Base-by-base conservation (phyloP, 352 stramenopile genomes). In the Phytophthora litchii region DNA sequence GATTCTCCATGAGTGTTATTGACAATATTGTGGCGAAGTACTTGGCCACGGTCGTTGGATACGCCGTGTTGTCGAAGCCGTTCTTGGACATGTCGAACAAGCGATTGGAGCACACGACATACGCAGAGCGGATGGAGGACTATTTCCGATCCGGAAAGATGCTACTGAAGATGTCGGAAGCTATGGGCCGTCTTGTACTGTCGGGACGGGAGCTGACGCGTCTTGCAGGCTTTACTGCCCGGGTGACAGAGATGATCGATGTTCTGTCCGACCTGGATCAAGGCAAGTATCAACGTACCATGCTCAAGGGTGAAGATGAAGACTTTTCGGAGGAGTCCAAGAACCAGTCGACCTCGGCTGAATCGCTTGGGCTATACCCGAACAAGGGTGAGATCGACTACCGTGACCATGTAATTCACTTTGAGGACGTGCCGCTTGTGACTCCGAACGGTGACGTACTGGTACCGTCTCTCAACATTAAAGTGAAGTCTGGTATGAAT, bases 21-120 rank as follows among this genome's bases (percentile, higher is more conserved):
- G 88, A 96, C 66, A 93, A 86, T 54, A 76, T 95, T 23, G 80
- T 95, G 14, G 86, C 88, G 53, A 96, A 96, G 67, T 95, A 95
- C 51, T 67, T 93, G 67, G 88, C 88, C 1, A 94, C 80, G 1
- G 69, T 94, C 3, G 85, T 96, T 3, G 88, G 88, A 25, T 95
- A 89, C 64, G 51, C 86, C 12, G 76, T 94, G 17, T 59, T 94
- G 14, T 86, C 83, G n/a, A 78, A 75, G 53, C 83, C 85, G 14
- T 94, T 91, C 54, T 40, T 94, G 38, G 75, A 92, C 70, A 49
- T 59, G 47, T 57, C 54, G 8, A 80, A 91, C 61, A 66, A 79
- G 27, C 70, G 80, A 6, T 67, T 88, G 40, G n/a, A 70, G n/a
- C 70, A 82, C 38, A 74, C 72, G 40, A 78, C 80, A 23, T 91